Evolutionary conservation across 2,329 filamentous ascomycete species (phyloP), one percentile per base, ranked within the genome.

Genomic region (Periconia sp.): DNA sequence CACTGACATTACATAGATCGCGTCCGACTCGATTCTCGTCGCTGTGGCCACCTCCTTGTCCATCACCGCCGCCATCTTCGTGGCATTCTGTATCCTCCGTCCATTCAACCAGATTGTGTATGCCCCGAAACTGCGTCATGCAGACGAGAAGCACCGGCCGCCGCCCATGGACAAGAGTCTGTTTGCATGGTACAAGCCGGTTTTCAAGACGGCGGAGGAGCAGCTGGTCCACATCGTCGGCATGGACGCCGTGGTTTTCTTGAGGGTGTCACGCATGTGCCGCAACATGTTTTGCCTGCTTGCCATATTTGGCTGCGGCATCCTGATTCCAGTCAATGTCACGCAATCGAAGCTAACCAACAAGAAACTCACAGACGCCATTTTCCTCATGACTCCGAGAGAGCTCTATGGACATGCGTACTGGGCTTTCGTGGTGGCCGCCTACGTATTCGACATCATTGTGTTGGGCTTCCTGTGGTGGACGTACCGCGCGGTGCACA

Each of bases 61-160:
- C 41, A 76, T 94, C 63, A 89, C 90, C 7, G 62, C 81, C 50
- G 77, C 85, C 56, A 85, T 96, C 57, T 85, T 89, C 50, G 67
- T 95, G 45, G 73, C 85, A 53, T 99, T 97, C 78, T 96, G 90
- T 50, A 76, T 96, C 59, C 78, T 97, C 41, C 88, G 94, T 48
- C 94, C 94, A 4, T 91, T 92, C 71, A 92, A 97, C 70, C 87
- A 86, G 42, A 82, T 92, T 57, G 89, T 99, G 34, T 99, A 99
- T 73, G 92, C 94, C 3, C 94, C 94, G 28, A 92, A 95, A 68
- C 78, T 95, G 35, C 95, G 95, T 68, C 87, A 96, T 76, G 88
- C 90, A 66, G 92, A 97, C 68, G 85, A 90, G 56, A 90, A 87
- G 70, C 91, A 96, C 74, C 83, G 88, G 8, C 94, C 92, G 13